Percentiles rank a stretch among this genome's conserved stretches.
Evolutionary conservation across 768 basidiomycete genomes (phyloP).

Genomic region (Lactarius sp.): DNA sequence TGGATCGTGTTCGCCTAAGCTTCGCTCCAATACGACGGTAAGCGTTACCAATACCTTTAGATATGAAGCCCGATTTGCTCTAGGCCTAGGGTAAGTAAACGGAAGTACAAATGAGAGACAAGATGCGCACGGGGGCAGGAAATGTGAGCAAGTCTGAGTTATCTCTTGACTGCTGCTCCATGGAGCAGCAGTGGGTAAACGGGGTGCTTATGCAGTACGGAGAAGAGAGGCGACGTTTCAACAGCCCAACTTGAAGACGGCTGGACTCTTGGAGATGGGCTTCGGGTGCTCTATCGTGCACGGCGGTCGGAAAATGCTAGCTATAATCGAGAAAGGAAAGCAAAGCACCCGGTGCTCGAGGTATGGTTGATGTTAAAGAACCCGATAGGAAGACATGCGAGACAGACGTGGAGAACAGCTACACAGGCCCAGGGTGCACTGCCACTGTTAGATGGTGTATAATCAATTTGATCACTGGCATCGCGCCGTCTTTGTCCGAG

Average conservation of each 20-base stretch:
- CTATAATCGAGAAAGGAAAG: background rate
- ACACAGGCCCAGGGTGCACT: background rate
- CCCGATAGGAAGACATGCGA: background rate
- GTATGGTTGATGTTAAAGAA: background rate
- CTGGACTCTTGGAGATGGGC: background rate
- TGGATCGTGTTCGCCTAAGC: slow-evolving; percentile 9
- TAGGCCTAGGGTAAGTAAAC: slow-evolving; percentile 4
- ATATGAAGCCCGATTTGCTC: slow-evolving; percentile 11
- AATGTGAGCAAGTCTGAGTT: background rate
- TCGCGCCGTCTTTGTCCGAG: too few relatives aligned
- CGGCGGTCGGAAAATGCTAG: background rate
- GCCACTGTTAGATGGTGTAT: background rate
- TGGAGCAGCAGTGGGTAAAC: slow-evolving; percentile 1
- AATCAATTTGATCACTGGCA: too few relatives aligned
- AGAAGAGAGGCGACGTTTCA: background rate
- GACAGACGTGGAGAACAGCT: background rate
- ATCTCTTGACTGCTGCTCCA: slow-evolving; percentile 3
- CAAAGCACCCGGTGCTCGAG: background rate
- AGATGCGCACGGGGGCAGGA: slow-evolving; percentile 10
- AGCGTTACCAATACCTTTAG: slow-evolving; percentile 13
- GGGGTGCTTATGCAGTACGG: background rate
- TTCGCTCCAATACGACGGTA: slow-evolving; percentile 16
- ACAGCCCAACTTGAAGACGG: background rate
- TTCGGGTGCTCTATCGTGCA: background rate
- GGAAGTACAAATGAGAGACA: background rate